Evolutionary conservation across 306 rosid species (phyloP), one percentile per base, ranked within the genome.

Genomic region (Pterocarpus santalinus): DNA sequence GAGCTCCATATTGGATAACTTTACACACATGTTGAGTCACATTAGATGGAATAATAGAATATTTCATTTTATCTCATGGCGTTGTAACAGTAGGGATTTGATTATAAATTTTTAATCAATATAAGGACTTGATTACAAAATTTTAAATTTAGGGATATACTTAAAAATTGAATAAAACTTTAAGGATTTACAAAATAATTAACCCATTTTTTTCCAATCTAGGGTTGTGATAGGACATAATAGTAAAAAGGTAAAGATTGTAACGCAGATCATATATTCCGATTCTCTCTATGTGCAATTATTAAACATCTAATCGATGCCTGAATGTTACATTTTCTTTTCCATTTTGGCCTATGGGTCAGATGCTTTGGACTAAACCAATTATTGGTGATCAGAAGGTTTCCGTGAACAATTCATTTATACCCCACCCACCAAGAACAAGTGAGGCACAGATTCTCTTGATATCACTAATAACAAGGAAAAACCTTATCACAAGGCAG

Each of bases 361-460:
- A 83, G 16, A 78, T 71, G 46, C 82, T 32, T 65, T 71, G 76
- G 66, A 43, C 46, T 3, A 43, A 62, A 76, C 17, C 17, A 72
- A 47, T 33, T 34, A 39, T 62, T 43, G 58, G 38, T 30, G 32
- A n/a, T 3, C 1, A 7, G 7, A 83, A 83, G 30, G 56, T 30
- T 78, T 72, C 36, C 51, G 46, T 34, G 35, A 78, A 44, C 7
- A 62, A 69, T 2, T 61, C 73, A 46, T 43, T 68, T 61, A 39
- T 39, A 33, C 41, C 62, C 74, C 51, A 16, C 53, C 52, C 1
- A 10, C 13, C 65, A 73, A 36, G 49, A 46, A 78, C 69, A 38
- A 36, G 39, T 22, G 17, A 47, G 38, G 43, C 11, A 4, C 12
- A 68, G 3, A 44, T 38, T 13, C 55, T 77, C 75, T 64, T 63